Evolutionary conservation across 495 filamentous ascomycete species (phyloP), one percentile per base, ranked within the genome.

Genomic region (Neurospora sp.): DNA sequence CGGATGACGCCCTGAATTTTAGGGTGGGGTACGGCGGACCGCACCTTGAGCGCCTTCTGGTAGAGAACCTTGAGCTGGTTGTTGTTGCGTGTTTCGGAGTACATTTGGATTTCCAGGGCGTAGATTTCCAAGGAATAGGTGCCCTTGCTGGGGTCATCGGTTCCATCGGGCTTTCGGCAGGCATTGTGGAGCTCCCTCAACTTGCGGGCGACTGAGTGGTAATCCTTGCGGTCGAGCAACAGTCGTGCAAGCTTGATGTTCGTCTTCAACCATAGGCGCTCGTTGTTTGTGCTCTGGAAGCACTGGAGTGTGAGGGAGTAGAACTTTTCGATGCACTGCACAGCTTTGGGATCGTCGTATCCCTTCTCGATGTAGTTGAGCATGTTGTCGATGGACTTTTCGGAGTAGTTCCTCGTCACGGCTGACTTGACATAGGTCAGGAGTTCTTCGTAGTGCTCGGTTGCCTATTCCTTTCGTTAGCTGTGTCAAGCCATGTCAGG

Each of bases 341-440:
- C 91, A 1, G 78, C 93, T 69, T 86, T 87, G 16, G 91, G 88
- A 75, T 93, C 90, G 77, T 94, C 95, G 37, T 93, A 92, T 61
- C 90, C 89, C 81, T 98, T 98, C 83, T 98, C 94, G 78, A 99
- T 96, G 82, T 91, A 97, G 83, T 98, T 97, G 39, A 99, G 93
- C 91, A 99, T 97, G 80, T 97, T 99, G 84, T 98, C 98, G 82
- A 99, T 97, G 10, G 95, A 98, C 81, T 98, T 99, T 81, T 99
- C 96, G 9, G 96, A 98, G 81, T 98, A 98, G 81, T 98, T 99
- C 70, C 96, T 91, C 35, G 96, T 98, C 69, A 98, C 95, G 31
- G 96, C 94, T 37, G 93, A 96, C 79, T 94, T 96, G 82, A 98
- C 94, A 79, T 98, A 99, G 41, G 94, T 98, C 73, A 99, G 90